Conservation (phyloP, 768 basidiomycete species). For the Lyophyllum decastes region DNA sequence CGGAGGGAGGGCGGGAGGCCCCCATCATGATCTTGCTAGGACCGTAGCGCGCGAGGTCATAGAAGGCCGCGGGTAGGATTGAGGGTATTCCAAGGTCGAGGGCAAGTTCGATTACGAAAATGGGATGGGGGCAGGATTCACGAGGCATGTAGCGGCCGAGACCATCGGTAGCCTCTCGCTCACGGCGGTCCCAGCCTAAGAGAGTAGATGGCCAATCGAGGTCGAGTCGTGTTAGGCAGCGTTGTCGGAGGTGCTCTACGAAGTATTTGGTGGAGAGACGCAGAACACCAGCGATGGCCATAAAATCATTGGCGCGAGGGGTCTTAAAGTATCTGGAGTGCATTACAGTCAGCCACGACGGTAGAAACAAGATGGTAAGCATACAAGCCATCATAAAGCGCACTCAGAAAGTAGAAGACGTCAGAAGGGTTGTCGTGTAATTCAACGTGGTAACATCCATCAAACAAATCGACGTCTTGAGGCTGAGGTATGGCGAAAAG, state of each 20-base stretch:
- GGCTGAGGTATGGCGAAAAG: slow-evolving; percentile 69
- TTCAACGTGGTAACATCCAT: slow-evolving; percentile 60
- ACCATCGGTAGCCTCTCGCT: slow-evolving; percentile 52
- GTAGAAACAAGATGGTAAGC: slow-evolving; percentile 21
- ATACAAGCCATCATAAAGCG: slow-evolving; percentile 78
- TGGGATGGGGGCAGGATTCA: slow-evolving; percentile 62
- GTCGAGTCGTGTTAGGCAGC: slow-evolving; percentile 58
- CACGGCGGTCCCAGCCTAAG: slow-evolving; percentile 67
- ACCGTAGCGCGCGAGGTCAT: slow-evolving; percentile 73
- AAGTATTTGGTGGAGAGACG: slow-evolving; percentile 78
- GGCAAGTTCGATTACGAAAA: slow-evolving; percentile 71
- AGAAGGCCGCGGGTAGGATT: slow-evolving; percentile 70
- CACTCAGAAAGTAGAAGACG: slow-evolving; percentile 63
- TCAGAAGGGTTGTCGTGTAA: slow-evolving; percentile 70
- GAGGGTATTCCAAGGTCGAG: slow-evolving; percentile 58
- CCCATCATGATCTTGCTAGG: slow-evolving; percentile 69
- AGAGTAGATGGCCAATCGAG: slow-evolving; percentile 72
- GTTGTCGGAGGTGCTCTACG: slow-evolving; percentile 63
- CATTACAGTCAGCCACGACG: slow-evolving; percentile 4
- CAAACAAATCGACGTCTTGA: slow-evolving; percentile 44
- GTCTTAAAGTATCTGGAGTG: slow-evolving; percentile 55
- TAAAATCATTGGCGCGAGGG: slow-evolving; percentile 55
- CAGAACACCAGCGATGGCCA: slow-evolving; percentile 60
- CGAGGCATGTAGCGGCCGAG: slow-evolving; percentile 60
- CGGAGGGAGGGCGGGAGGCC: slow-evolving; percentile 34